A percentile compares a stretch with the other conserved stretches of the same genome.
phyloP scores from a whole-genome alignment of 257 asterid species.

The Knoxia roxburghii region DNA sequence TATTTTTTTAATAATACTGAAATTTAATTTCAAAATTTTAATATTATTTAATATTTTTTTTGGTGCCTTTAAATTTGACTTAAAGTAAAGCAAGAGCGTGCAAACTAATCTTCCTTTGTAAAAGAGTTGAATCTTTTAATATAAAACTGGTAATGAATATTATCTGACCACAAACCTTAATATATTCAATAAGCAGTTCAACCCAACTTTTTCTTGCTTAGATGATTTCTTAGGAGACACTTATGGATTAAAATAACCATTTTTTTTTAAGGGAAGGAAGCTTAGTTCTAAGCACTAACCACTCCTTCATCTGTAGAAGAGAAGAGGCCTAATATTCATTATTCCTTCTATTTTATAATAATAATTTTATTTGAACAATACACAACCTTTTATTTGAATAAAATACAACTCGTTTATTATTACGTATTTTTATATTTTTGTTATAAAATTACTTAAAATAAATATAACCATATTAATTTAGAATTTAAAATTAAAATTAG shows the following conservation, averaged over 20 bases:
- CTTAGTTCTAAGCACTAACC: background rate
- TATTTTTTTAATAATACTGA: too few species aligned
- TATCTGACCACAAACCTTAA: conserved; percentile 16
- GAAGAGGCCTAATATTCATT: too few species aligned
- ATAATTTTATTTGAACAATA: too few species aligned
- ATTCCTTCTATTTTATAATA: too few species aligned
- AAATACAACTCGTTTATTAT: too few species aligned
- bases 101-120: conserved; percentile 39
- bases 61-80: conserved; percentile 37
- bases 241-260: background rate
- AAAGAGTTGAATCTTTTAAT: conserved; percentile 14
- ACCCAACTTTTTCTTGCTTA: conserved; percentile 21
- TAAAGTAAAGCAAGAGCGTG: conserved; percentile 18
- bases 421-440: too few species aligned
- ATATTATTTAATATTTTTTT: too few species aligned
- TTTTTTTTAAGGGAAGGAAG: background rate
- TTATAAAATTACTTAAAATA: too few species aligned
- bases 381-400: too few species aligned
- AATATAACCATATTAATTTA: too few species aligned
- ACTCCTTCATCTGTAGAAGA: conserved; percentile 10
- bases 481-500: too few species aligned
- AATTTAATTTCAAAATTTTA: too few species aligned
- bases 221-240: conserved; percentile 7
- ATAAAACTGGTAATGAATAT: background rate
- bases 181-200: conserved; percentile 27